A percentile compares a stretch with the other conserved stretches of the same genome.
These are phyloP conservation scores for Phycomyces nitens DNA, from an alignment of 192 early-diverging fungal genomes.

Conservation along the genomic window DNA sequence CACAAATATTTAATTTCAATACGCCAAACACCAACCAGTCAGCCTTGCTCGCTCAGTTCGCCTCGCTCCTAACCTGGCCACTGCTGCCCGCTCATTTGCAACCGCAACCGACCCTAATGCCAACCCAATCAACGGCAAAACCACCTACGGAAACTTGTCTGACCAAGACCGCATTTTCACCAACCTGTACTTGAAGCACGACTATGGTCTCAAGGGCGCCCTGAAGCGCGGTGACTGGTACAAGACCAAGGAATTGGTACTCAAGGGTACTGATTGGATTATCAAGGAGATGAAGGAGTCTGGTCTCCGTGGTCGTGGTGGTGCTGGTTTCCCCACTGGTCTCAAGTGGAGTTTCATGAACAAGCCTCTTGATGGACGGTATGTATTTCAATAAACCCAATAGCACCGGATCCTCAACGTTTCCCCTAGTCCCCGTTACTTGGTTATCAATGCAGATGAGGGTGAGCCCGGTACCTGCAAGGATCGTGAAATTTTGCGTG, in stretches of 20 bases:
- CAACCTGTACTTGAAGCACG: constrained; percentile 92
- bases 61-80: constrained; percentile 22
- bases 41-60: not conserved
- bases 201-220: constrained; percentile 85
- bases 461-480: constrained; percentile 99
- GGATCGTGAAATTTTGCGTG: constrained; percentile 82
- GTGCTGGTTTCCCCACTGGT: constrained; percentile 96
- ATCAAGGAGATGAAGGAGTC: constrained; percentile 96
- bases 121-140: constrained; percentile 39
- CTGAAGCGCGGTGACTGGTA: constrained; percentile 97
- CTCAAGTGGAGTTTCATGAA: constrained; percentile 99
- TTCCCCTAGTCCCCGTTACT: constrained; percentile 76
- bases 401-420: too few relatives aligned
- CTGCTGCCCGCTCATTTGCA: constrained; percentile 34
- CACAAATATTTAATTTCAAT: too few relatives aligned
- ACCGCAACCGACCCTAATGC: constrained; percentile 41
- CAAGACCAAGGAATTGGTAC: constrained; percentile 97
- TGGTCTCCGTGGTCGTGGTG: constrained; percentile 90
- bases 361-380: constrained; percentile 80
- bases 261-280: constrained; percentile 97
- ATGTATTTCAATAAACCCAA: too few relatives aligned
- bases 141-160: constrained; percentile 64
- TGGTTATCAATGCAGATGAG: constrained; percentile 98
- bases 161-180: constrained; percentile 98
- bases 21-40: too few relatives aligned